Evolutionary conservation across 2,329 filamentous ascomycete species (phyloP).

Genomic region (Apiospora phragmitis): DNA sequence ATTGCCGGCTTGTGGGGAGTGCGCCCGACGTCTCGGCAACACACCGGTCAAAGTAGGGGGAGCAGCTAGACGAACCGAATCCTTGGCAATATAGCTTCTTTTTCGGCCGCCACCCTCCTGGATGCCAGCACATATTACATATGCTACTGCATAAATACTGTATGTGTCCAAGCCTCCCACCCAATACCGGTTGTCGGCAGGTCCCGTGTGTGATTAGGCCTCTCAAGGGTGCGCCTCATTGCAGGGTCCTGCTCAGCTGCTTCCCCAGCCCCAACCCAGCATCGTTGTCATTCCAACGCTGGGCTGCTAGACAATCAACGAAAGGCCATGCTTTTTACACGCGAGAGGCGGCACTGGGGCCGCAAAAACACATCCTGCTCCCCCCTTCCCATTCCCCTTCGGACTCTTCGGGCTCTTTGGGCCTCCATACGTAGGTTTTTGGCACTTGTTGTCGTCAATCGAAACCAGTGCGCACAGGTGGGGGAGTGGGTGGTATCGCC

Average conservation of each 20-base stretch:
- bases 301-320: neutral
- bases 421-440: neutral
- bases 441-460: neutral
- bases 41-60: neutral
- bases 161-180: neutral
- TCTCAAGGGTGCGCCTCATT: neutral
- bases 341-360: neutral
- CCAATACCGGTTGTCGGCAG: neutral
- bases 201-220: neutral
- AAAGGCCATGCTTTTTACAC: neutral
- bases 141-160: neutral
- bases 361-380: neutral
- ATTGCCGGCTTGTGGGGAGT: neutral
- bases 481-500: neutral
- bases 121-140: neutral
- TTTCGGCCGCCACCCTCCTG: neutral
- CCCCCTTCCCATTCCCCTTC: too few relatives aligned
- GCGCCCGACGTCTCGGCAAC: neutral
- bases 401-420: too few relatives aligned
- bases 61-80: neutral
- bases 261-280: neutral
- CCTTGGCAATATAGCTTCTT: constrained; percentile 4
- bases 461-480: neutral
- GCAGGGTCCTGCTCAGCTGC: neutral
- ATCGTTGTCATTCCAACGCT: neutral